phyloP scores from a whole-genome alignment of 1,139 yeast species.

The Pichia sp. region DNA sequence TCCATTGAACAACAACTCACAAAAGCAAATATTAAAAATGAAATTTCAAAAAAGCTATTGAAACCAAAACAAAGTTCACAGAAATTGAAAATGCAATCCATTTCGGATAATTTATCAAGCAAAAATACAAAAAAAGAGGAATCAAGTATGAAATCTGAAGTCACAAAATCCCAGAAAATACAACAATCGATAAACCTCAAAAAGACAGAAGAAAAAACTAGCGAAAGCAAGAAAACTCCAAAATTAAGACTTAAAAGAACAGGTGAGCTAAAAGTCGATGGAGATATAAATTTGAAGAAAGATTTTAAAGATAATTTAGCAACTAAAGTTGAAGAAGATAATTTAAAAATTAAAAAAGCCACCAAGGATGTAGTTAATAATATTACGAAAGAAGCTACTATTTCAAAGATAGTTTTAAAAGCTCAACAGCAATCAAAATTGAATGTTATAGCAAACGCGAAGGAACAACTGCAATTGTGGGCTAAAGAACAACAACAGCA shows the following conservation, averaged over 20 bases:
- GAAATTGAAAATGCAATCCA: too few relatives aligned
- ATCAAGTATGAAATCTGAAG: too few relatives aligned
- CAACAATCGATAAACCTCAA: too few relatives aligned
- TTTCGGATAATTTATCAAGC: too few relatives aligned
- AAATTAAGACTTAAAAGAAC: neutral
- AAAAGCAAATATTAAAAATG: too few relatives aligned
- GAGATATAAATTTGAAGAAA: neutral
- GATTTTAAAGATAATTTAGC: neutral
- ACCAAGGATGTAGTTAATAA: neutral
- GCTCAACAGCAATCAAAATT: constrained; percentile 11
- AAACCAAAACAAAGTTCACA: too few relatives aligned
- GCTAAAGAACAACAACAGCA: constrained; percentile 9
- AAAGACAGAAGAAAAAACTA: too few relatives aligned
- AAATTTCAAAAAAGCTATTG: too few relatives aligned
- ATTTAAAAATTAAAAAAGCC: neutral
- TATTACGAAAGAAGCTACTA: neutral
- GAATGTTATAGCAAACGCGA: constrained; percentile 11
- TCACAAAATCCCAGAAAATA: too few relatives aligned
- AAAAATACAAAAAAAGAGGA: too few relatives aligned
- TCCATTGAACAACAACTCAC: too few relatives aligned
- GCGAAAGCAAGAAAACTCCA: too few relatives aligned
- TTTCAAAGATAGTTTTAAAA: constrained; percentile 1
- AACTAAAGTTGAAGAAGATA: neutral
- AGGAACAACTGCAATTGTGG: constrained; percentile 4
- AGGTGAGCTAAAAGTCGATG: neutral